Base-by-base conservation (phyloP, 306 rosid genomes). In the Rosa chinensis region DNA sequence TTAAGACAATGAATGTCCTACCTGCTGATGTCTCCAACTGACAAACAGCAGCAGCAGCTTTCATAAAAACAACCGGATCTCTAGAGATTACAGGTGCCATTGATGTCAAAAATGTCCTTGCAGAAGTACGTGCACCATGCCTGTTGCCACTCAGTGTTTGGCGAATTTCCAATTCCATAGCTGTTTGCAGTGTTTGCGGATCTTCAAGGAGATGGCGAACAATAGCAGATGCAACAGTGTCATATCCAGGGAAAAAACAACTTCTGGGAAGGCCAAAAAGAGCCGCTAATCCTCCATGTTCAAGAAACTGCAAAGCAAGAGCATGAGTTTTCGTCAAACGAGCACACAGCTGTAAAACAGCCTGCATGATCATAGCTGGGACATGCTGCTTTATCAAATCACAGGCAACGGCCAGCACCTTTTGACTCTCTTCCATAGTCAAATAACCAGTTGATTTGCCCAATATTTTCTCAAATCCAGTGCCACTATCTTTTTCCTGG, bases 181-280 rank as follows among this genome's bases (percentile, higher is more conserved):
- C 98, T 55, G 89, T 89, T 86, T 96, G 99, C 77, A 96, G 89
- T 25, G 99, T 96, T 72, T 96, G 99, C 32, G 97, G 99, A 86
- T 96, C 99, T 89, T 96, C 99, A 75, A 96, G 97, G 70, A 96
- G 98, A 90, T 93, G 99, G 18, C 96, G 94, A 74, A 96, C 97
- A 79, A 96, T 91, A 81, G 97, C 93, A 79, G 99, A 91, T 68
- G 92, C 99, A 85, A 96, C 91, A 82, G 96, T 84, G 81, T 96
- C 99, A 89, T 91, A 96, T 77, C 99, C 98, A 78, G 96, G 97
- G 88, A 96, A 96, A 83, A 96, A 90, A 78, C 96, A 86, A 82
- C 83, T 91, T 86, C 92, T 86, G 10, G 98, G 89, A 86, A 96
- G 94, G 80, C 87, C 87, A 83, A 96, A 93, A 45, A 96, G 94